phyloP scores from a whole-genome alignment of 1,139 yeast genomes.

The Taphrina betulina region DNA sequence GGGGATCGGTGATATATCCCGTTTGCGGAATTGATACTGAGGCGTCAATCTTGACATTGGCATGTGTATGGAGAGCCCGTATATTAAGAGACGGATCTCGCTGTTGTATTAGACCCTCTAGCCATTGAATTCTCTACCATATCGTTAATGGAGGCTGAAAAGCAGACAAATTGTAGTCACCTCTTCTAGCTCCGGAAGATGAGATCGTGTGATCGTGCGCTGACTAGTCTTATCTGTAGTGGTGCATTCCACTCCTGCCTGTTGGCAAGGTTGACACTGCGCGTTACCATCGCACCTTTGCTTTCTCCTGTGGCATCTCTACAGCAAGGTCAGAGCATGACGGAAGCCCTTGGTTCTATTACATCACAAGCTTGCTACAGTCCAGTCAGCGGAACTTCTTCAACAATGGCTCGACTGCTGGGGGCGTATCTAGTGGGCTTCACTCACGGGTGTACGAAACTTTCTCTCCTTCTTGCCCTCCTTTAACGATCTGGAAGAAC shows the following conservation, averaged over 20 bases:
- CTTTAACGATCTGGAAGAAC: background rate
- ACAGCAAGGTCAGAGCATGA: background rate
- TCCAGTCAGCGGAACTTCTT: no score
- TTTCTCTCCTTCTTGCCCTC: constrained; percentile 9
- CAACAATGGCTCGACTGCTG: no score
- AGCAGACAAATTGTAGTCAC: no score
- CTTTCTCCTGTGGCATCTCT: constrained; percentile 27
- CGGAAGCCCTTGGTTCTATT: background rate
- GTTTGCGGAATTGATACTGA: no score
- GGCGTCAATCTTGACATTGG: background rate
- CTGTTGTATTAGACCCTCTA: constrained; percentile 18
- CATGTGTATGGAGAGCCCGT: constrained; percentile 6
- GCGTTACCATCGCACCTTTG: constrained; percentile 30
- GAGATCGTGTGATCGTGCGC: constrained; percentile 24
- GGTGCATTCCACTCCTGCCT: constrained; percentile 30
- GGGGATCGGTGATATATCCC: constrained; percentile 15
- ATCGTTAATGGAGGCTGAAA: no score
- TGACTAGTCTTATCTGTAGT: constrained; percentile 26
- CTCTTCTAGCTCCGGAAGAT: constrained; percentile 28
- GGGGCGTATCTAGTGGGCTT: no score
- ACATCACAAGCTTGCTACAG: constrained; percentile 20
- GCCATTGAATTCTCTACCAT: constrained; percentile 17
- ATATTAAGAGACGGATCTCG: constrained; percentile 11
- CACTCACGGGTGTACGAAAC: constrained; percentile 21
- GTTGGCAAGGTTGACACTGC: constrained; percentile 25